These are phyloP conservation scores for Anthracocystis walkeri DNA, from an alignment of 1,284 basidiomycete genomes.

Conservation along the genomic window DNA sequence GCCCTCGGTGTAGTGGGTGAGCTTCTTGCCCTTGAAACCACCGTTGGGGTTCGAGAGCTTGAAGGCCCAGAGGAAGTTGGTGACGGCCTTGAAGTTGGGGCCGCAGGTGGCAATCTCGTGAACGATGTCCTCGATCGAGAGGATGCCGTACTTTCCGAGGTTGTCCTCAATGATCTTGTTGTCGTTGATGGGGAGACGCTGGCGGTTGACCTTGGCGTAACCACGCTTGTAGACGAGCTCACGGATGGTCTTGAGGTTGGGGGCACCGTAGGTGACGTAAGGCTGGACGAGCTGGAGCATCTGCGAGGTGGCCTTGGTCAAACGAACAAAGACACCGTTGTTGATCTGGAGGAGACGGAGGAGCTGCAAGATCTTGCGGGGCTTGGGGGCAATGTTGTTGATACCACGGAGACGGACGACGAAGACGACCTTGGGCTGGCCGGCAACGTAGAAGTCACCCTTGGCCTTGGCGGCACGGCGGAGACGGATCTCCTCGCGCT, in stretches of 20 bases:
- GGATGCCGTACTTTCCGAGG: slow-evolving; percentile 95
- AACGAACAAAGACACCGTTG: slow-evolving; percentile 98
- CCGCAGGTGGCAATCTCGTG: slow-evolving; percentile 96
- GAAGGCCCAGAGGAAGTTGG: slow-evolving; percentile 94
- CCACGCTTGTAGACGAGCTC: slow-evolving; percentile 99
- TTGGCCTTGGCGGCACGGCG: slow-evolving; percentile 91
- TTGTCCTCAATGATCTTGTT: slow-evolving; percentile 92
- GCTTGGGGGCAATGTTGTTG: slow-evolving; percentile 99
- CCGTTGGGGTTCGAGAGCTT: slow-evolving; percentile 99
- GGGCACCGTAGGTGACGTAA: slow-evolving; percentile 89
- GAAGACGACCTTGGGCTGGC: slow-evolving; percentile 97
- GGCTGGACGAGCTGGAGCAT: slow-evolving; percentile 98
- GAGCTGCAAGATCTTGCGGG: slow-evolving; percentile 97
- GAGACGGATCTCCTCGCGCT: slow-evolving; percentile 96
- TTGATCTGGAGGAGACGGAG: slow-evolving; percentile 99
- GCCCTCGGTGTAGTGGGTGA: slow-evolving; percentile 76
- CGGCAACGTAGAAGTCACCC: slow-evolving; percentile 97
- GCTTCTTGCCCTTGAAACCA: slow-evolving; percentile 96
- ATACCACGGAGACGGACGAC: slow-evolving; percentile 93
- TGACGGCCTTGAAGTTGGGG: slow-evolving; percentile 97
- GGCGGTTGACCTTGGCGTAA: slow-evolving; percentile 97
- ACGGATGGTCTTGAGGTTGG: slow-evolving; percentile 95
- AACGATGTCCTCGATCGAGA: slow-evolving; percentile 96
- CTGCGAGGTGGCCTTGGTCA: slow-evolving; percentile 94
- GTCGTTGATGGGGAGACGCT: slow-evolving; percentile 94